Percentiles rank a stretch among this genome's conserved stretches.
phyloP scores from a whole-genome alignment of 2,329 filamentous ascomycete species.

The Sclerotinia trifoliorum region DNA sequence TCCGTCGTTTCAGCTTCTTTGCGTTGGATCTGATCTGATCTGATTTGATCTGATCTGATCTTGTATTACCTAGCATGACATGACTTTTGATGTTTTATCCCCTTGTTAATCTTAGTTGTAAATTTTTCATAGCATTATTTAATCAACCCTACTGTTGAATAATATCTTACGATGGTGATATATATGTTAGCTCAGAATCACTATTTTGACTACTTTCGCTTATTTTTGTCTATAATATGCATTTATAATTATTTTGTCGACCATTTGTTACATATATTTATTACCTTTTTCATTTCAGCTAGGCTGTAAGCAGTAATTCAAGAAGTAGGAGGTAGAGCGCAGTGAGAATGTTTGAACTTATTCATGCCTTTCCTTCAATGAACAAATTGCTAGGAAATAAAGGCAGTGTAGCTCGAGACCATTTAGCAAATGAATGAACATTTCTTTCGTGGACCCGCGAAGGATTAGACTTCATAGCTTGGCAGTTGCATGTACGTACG shows the following conservation, averaged over 20 bases:
- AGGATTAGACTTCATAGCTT: constrained; percentile 52
- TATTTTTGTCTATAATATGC: too few relatives aligned
- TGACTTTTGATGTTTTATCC: too few relatives aligned
- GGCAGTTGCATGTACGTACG: constrained; percentile 47
- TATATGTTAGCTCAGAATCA: too few relatives aligned
- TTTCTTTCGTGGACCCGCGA: constrained; percentile 54
- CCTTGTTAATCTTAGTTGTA: too few relatives aligned
- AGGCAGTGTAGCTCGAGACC: constrained; percentile 50
- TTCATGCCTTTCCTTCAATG: not conserved
- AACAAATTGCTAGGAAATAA: constrained; percentile 42
- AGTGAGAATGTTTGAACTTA: not conserved
- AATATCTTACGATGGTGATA: too few relatives aligned
- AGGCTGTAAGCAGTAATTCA: not conserved
- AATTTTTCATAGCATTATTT: too few relatives aligned
- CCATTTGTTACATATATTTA: not conserved
- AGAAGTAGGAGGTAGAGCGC: not conserved
- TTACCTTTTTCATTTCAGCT: too few relatives aligned
- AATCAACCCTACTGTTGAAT: too few relatives aligned
- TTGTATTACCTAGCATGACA: too few relatives aligned
- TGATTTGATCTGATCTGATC: too few relatives aligned
- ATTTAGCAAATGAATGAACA: constrained; percentile 51
- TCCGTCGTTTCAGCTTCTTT: not conserved
- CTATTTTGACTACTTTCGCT: too few relatives aligned
- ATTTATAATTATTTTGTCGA: not conserved
- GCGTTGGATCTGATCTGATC: not conserved